Base-by-base conservation (phyloP, 2,329 filamentous ascomycete species). In the Paraphoma chrysanthemicola region DNA sequence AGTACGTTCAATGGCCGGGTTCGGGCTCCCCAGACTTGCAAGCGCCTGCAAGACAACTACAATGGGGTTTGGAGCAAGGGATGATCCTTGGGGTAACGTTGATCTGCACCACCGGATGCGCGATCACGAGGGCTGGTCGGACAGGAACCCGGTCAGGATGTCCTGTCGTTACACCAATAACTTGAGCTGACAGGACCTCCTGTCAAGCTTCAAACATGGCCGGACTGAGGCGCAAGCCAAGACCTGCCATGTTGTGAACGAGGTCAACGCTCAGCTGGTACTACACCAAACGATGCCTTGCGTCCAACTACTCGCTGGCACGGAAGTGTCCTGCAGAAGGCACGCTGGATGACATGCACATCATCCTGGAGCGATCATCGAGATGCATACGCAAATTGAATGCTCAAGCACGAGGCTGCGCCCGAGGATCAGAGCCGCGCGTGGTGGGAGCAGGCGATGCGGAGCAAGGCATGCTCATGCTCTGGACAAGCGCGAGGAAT, bases 381-480 rank as follows among this genome's bases (percentile, higher is more conserved):
- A 51, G 52, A 52, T 48, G 33, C 33, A 36, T 10, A 10, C 3
- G 33, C 7, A 14, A 60, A 53, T 56, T 64, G 56, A 48, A 53
- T 48, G 53, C 45, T 54, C 59, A 54, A 66, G 64, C 69, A 70
- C 70, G 67, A 73, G 68, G 68, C 69, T 63, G 57, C 62, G 64
- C 33, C 63, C 59, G 47, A 62, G 63, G 47, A 51, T 23, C 48
- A 58, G 44, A 55, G 51, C 44, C 44, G 47, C 45, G 55, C 44
- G 56, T 61, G 23, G 69, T 70, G 66, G 66, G 64, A 53, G 51
- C 51, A 60, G 60, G 66, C 61, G 63, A 64, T 66, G 62, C 56
- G 44, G 4, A 16, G 12, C 39, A 42, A 17, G 14, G 39, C 7
- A 45, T 30, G 49, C 49, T 51, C 49, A 46, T 44, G 55, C 52